Evolutionary conservation across 257 asterid species (phyloP), one percentile per base, ranked within the genome.

Genomic region (Mentha longifolia): DNA sequence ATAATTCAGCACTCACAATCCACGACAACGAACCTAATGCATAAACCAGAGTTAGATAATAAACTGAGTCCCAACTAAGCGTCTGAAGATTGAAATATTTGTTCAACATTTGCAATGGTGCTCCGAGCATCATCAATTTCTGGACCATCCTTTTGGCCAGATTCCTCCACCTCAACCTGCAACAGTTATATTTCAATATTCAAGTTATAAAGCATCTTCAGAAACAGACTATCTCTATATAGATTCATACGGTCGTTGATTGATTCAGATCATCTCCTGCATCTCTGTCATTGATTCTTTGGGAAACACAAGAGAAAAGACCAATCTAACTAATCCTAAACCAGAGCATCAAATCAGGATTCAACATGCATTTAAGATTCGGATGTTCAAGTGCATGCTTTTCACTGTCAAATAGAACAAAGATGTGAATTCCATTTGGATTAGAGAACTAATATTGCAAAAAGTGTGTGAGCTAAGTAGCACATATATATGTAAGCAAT

Each of bases 91-190:
- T 79, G 85, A 75, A 88, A 81, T 41, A 86, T 47, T 67, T 82
- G 81, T 58, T 85, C 96, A 59, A 85, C 85, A 77, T 89, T 91
- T 25, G 77, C 1, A 60, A 89, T 76, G 74, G 77, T 71, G 75
- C 66, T 78, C 49, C 73, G 87, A 51, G 98, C 98, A 75, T 92
- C 98, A 60, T 86, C 89, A 58, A 89, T 70, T 78, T 92, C 98
- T 16, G 83, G 70, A 62, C 92, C 85, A 65, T 81, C 92, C 56
- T 85, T 85, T 76, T 82, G 71, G 49, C 85, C 85, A 0, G 87
- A 80, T 81, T 92, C 96, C 76, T 88, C 93, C 70, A 88, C 63
- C 81, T 88, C 94, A 73, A 35, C 91, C 98, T 92, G 89, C 51
- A 42, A 20, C 68, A 79, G 61, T 67, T 58, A 33, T 49, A 59